Conservation (phyloP, 2,329 filamentous ascomycete species). For the Aspergillus sp. region DNA sequence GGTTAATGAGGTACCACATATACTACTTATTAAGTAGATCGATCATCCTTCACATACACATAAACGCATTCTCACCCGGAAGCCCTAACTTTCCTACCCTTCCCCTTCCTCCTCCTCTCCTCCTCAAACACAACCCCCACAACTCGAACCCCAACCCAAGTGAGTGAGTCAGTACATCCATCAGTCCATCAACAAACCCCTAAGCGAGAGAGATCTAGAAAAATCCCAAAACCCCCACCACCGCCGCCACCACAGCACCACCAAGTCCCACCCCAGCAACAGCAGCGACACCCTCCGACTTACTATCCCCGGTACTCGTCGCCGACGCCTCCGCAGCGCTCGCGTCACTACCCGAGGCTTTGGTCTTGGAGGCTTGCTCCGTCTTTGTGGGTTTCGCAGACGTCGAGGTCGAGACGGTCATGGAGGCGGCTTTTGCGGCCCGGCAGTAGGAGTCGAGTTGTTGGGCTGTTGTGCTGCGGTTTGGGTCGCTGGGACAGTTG, state of each 20-base stretch:
- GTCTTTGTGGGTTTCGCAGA: conserved; percentile 5
- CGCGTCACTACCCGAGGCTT: neutral
- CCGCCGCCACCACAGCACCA: neutral
- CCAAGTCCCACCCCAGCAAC: neutral
- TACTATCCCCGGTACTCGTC: neutral
- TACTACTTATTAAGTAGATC: too few species aligned
- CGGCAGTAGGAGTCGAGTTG: conserved; percentile 41
- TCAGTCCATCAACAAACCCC: too few species aligned
- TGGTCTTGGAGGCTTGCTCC: neutral
- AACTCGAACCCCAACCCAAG: too few species aligned
- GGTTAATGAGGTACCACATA: too few species aligned
- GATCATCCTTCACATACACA: too few species aligned
- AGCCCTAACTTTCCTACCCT: too few species aligned
- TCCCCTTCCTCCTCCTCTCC: too few species aligned
- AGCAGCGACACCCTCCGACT: neutral
- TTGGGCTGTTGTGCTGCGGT: conserved; percentile 31
- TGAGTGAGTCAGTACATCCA: too few species aligned
- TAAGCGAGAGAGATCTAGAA: too few species aligned
- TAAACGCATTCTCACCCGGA: too few species aligned
- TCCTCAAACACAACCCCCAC: too few species aligned
- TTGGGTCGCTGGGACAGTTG: conserved; percentile 58
- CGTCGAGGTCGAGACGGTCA: conserved; percentile 16
- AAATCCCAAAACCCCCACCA: neutral
- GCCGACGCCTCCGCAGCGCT: neutral
- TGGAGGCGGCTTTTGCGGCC: conserved; percentile 40